Conservation (phyloP, 805 yeast species). For the Ogataea pini region DNA sequence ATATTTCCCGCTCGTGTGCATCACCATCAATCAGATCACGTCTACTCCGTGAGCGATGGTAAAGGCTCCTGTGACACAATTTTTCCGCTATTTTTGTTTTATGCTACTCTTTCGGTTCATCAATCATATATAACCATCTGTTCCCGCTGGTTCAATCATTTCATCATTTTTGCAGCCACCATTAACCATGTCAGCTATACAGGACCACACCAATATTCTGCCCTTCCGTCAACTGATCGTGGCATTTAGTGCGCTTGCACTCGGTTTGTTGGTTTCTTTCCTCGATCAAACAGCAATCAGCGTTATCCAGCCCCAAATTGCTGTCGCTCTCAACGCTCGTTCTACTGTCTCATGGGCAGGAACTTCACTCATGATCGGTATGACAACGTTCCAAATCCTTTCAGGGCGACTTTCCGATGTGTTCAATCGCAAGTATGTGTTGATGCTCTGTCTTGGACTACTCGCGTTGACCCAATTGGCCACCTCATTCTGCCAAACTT, state of each 20-base stretch:
- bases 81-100: too few relatives aligned
- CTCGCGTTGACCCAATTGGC: constrained; percentile 48
- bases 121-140: too few relatives aligned
- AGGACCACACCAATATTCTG: constrained; percentile 44
- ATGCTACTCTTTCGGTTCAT: too few relatives aligned
- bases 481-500: constrained; percentile 52
- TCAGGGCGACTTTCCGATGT: constrained; percentile 58
- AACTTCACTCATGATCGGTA: constrained; percentile 52
- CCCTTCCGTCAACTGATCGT: constrained; percentile 40
- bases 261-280: constrained; percentile 44
- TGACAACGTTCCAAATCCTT: constrained; percentile 51
- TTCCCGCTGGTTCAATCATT: too few relatives aligned
- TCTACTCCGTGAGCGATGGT: not conserved
- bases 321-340: constrained; percentile 44
- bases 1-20: not conserved
- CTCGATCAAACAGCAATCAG: constrained; percentile 52
- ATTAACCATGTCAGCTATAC: constrained; percentile 15
- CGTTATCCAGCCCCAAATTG: constrained; percentile 51
- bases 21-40: too few relatives aligned
- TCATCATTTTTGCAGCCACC: too few relatives aligned
- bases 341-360: constrained; percentile 60
- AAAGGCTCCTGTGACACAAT: too few relatives aligned
- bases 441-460: constrained; percentile 41
- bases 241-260: constrained; percentile 39
- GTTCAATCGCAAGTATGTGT: constrained; percentile 49